Base-by-base conservation (phyloP, 139 green algal species). In the Marvania coccoides region DNA sequence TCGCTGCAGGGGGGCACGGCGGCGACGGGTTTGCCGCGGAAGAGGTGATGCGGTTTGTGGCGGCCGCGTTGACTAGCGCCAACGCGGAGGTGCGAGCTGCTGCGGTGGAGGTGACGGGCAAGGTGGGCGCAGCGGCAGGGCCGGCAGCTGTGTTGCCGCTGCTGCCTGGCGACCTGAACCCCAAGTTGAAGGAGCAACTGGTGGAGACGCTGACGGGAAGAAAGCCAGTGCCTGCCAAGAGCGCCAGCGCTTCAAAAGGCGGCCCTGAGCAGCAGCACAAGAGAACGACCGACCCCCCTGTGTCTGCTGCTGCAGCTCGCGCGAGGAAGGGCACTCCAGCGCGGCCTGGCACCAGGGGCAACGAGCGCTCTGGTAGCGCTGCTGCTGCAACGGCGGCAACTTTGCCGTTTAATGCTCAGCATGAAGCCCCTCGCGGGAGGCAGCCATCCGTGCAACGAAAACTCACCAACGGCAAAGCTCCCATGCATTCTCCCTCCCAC, bases 121-220 rank as follows among this genome's bases (percentile, higher is more conserved):
- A 81, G 65, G 62, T 72, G n/a, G 53, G 48, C 10, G 30, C 9
- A 9, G 12, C 48, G 9, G 81, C 85, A 48, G 85, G 88, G 0
- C 66, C 62, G 1, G 65, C 19, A 28, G 42, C 69, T 1, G 82
- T 90, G 47, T 62, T 77, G 35, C 77, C 80, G 59, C 67, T 69
- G 34, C 66, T 95, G 60, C 87, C 88, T 23, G 72, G 65, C 5
- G 83, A 89, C 63, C 53, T 96, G 6, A 95, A 94, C 66, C 79
- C 85, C 5, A 94, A 95, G 66, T 78, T 95, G 3, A 78, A 73
- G 57, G 85, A 94, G 68, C 80, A 88, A 65, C 72, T 94, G 9
- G 78, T 91, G 36, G 67, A 75, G 9, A 79, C 77, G 2, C 45
- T 95, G 24, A 24, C 6, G 51, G 12, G 3, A 40, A 38, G 61